Percentiles rank a stretch among this genome's conserved stretches.
These are phyloP conservation scores for Escovopsis sp. DNA, from an alignment of 2,329 filamentous ascomycete species.

Conservation along the genomic window DNA sequence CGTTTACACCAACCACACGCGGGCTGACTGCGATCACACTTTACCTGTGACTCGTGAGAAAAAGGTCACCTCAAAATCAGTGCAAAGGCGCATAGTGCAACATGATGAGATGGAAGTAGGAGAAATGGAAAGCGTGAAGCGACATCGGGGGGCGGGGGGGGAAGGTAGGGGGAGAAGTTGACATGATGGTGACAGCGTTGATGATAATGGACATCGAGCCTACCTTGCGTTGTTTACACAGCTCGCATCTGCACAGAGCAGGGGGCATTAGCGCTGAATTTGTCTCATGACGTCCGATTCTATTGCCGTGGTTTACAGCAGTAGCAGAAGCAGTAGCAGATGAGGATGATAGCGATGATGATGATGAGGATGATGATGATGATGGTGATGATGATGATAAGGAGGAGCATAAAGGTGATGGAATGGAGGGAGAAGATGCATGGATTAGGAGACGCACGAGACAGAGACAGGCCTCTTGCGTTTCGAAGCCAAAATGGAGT, in stretches of 20 bases:
- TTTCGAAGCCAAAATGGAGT: no score
- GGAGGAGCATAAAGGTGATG: no score
- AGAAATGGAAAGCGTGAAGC: not conserved
- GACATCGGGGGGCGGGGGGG: no score
- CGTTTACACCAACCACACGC: constrained; percentile 53
- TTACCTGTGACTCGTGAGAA: constrained; percentile 33
- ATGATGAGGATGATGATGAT: no score
- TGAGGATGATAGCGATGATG: no score
- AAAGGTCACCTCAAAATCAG: constrained; percentile 5
- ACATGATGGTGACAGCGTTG: not conserved
- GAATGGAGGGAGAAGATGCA: not conserved
- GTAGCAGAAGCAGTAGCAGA: no score
- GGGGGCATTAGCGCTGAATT: not conserved
- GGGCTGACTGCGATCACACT: constrained; percentile 63
- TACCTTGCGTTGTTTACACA: constrained; percentile 71
- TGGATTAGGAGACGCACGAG: constrained; percentile 35
- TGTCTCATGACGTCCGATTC: no score
- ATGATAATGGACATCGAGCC: constrained; percentile 5
- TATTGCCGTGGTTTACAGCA: no score
- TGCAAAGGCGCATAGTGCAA: not conserved
- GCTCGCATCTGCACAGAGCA: constrained; percentile 43
- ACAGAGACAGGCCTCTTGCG: constrained; percentile 46
- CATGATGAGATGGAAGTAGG: not conserved
- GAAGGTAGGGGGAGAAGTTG: no score
- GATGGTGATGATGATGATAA: no score